These are phyloP conservation scores for Backusella tuberculispora DNA, from an alignment of 192 early-diverging fungal genomes.

Conservation along the genomic window DNA sequence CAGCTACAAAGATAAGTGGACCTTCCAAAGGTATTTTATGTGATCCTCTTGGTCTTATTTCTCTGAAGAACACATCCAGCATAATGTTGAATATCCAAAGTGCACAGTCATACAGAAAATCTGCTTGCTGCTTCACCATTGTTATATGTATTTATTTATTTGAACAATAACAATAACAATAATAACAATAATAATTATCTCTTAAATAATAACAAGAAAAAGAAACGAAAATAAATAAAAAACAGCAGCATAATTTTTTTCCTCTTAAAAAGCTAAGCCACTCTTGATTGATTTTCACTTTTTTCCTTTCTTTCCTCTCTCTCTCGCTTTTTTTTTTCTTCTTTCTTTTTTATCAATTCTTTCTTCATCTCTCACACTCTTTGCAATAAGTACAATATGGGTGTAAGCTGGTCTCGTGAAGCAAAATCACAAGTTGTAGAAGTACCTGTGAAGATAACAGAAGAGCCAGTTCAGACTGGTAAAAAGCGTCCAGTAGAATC, in stretches of 20 bases:
- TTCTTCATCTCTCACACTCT: not conserved
- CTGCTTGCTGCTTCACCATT: slow-evolving; percentile 19
- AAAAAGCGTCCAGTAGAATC: not conserved
- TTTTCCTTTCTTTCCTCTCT: not conserved
- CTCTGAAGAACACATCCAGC: slow-evolving; percentile 85
- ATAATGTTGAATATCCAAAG: slow-evolving; percentile 69
- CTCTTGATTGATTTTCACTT: not conserved
- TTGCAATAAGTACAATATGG: not conserved
- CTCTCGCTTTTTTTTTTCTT: too few relatives aligned
- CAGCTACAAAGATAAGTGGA: slow-evolving; percentile 93
- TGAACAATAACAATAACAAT: not conserved
- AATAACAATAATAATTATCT: not conserved
- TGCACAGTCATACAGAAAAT: slow-evolving; percentile 65
- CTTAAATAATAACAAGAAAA: not conserved
- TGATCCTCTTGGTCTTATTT: slow-evolving; percentile 82
- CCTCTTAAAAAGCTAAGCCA: slow-evolving; percentile 1
- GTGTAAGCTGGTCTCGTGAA: not conserved
- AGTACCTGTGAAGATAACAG: not conserved
- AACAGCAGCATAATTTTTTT: not conserved
- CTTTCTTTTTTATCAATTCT: not conserved
- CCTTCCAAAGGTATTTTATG: slow-evolving; percentile 87
- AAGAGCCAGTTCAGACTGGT: not conserved
- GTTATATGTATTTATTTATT: not conserved
- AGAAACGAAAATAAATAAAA: not conserved
- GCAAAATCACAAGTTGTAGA: not conserved